Base-by-base conservation (phyloP, 2,329 filamentous ascomycete species). In the Shiraia sp. region DNA sequence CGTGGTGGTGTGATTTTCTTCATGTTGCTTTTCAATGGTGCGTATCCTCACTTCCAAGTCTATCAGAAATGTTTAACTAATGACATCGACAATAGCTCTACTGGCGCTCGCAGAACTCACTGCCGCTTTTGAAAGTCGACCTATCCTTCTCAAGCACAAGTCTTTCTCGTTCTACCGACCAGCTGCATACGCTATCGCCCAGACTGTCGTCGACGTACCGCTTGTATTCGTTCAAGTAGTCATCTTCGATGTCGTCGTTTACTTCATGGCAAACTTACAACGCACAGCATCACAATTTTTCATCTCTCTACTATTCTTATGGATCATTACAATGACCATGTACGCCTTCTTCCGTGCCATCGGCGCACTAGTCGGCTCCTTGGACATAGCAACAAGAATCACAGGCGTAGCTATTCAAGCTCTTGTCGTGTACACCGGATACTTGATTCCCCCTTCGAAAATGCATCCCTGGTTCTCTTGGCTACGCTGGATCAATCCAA, bases 111-210 rank as follows among this genome's bases (percentile, higher is more conserved):
- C 79, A 4, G 81, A 86, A 55, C 72, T 83, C 28, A 81, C 82
- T 0, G 67, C 81, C 1, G 77, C 82, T 0, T 88, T 87, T 50
- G 68, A 76, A 33, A 78, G 77, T 15, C 79, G 83, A 31, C 83
- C 83, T 0, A 86, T 88, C 41, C 66, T 88, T 27, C 69, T 86
- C 38, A 87, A 87, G 62, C 85, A 88, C 65, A 86, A 86, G 58
- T 81, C 77, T 16, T 87, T 86, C 50, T 82, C 82, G 0, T 87
- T 87, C 63, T 86, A 87, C 49, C 79, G 79, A 3, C 82, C 81
- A 2, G 73, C 79, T 0, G 81, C 82, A 13, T 82, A 78, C 33
- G 80, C 80, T 6, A 68, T 82, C 10, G 79, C 79, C 0, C 79
- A 82, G 45, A 80, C 79, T 1, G 71, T 80, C 3, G 74, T 79